Base-by-base conservation (phyloP, 2,329 filamentous ascomycete species). In the Xylaria sp. region DNA sequence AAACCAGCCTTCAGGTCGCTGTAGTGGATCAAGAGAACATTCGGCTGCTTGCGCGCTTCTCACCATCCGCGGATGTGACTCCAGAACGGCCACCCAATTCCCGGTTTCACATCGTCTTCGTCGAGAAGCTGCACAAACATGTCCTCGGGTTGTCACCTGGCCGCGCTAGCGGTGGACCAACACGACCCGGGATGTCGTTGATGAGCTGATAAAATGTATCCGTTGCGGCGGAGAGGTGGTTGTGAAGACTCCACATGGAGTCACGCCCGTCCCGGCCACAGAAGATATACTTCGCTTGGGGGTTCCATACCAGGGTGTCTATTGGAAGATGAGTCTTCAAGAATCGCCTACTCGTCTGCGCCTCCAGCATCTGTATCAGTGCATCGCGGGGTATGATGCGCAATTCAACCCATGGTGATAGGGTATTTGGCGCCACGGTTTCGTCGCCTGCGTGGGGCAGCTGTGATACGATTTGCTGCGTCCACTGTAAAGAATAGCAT, bases 321-420 rank as follows among this genome's bases (percentile, higher is more conserved):
- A 66, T 55, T 9, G 64, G 64, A 31, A 66, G 64, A 62, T 66
- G 64, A 7, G 64, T 62, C 28, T 66, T 66, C 57, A 66, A 34
- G 25, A 66, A 66, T 12, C 64, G 64, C 10, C 64, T 48, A 3
- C 39, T 18, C 10, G 37, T 56, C 28, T 66, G 64, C 1, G 56
- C 56, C n/a, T 62, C 56, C 1, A 66, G 25, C 31, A 10, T 9
- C 13, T 66, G 23, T 2, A 13, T 44, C n/a, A 62, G 0, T 3
- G 10, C 37, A n/a, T 61, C 63, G 15, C 63, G 63, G 1, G 52
- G 52, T 55, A 55, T 23, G 8, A 37, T 28, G 15, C 52, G 52
- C 31, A 55, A 15, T 3, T 55, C 52, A 10, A 55, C 52, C 52
- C 52, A 55, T 20, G 52, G 52, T 15, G 52, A 55, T 20, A 55